A percentile compares a stretch with the other conserved stretches of the same genome.
Evolutionary conservation across 352 stramenopile species (phyloP).

Genomic region (Pythium coloratum): DNA sequence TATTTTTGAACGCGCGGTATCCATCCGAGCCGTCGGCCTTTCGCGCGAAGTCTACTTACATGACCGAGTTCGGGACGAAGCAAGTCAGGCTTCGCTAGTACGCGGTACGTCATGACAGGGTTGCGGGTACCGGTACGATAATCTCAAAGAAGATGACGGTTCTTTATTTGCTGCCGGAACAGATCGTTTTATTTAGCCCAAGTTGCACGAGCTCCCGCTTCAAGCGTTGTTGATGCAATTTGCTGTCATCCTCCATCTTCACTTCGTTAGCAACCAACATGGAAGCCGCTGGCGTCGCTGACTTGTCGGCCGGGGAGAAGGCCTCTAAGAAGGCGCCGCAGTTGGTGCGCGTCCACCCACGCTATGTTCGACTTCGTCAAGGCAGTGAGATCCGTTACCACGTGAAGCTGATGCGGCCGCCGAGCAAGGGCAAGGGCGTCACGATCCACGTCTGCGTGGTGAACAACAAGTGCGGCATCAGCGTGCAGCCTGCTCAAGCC

Average conservation of each 20-base stretch:
- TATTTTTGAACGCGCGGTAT: conserved; percentile 51
- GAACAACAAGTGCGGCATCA: conserved; percentile 65
- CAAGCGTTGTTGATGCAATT: not conserved
- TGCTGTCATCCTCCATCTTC: not conserved
- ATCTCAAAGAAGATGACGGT: not conserved
- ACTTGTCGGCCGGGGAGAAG: conserved; percentile 17
- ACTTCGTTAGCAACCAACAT: not conserved
- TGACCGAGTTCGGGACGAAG: conserved; percentile 28
- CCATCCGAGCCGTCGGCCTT: conserved; percentile 44
- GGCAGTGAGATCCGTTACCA: conserved; percentile 64
- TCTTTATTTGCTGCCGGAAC: not conserved
- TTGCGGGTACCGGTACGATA: not conserved
- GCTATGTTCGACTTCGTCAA: conserved; percentile 63
- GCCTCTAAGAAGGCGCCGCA: conserved; percentile 34
- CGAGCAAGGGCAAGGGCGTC: conserved; percentile 53
- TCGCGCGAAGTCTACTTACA: conserved; percentile 42
- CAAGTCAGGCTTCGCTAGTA: conserved; percentile 11
- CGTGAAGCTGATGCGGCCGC: conserved; percentile 50
- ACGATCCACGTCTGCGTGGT: conserved; percentile 64
- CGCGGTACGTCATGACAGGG: not conserved
- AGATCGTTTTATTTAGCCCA: conserved; percentile 5
- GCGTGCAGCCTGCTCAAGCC: conserved; percentile 42
- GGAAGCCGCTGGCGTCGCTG: conserved; percentile 4
- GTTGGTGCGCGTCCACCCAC: conserved; percentile 53
- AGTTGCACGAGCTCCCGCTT: not conserved